phyloP scores from a whole-genome alignment of 2,329 filamentous ascomycete genomes.

The Zopfia rhizophila region DNA sequence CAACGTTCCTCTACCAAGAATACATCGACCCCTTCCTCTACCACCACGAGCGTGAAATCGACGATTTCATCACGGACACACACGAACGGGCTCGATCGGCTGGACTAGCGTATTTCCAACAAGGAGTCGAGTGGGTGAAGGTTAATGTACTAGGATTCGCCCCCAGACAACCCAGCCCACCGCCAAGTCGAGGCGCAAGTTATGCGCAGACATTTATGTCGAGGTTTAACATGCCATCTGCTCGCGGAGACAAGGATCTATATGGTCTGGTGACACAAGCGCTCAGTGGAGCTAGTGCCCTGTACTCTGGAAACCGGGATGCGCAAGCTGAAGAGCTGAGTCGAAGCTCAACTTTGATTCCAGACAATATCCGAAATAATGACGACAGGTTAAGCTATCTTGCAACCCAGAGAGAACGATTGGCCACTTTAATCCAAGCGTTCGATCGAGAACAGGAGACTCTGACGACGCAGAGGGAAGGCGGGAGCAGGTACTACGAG shows the following conservation, averaged over 20 bases:
- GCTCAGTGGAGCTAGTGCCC: constrained; percentile 69
- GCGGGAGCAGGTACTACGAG: constrained; percentile 60
- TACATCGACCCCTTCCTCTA: constrained; percentile 89
- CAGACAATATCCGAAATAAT: constrained; percentile 70
- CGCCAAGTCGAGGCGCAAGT: constrained; percentile 56
- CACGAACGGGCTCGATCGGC: constrained; percentile 82
- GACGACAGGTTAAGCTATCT: constrained; percentile 80
- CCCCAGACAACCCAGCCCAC: constrained; percentile 64
- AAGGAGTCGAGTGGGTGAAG: constrained; percentile 67
- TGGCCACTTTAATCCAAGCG: constrained; percentile 78
- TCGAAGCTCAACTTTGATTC: constrained; percentile 73
- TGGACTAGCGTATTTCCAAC: constrained; percentile 70
- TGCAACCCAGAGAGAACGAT: constrained; percentile 78
- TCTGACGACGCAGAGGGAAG: constrained; percentile 55
- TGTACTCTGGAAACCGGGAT: constrained; percentile 52
- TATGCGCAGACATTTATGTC: constrained; percentile 87
- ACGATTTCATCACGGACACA: constrained; percentile 83
- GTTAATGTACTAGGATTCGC: constrained; percentile 83
- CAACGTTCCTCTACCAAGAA: constrained; percentile 83
- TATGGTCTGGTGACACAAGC: constrained; percentile 81
- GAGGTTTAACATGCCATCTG: constrained; percentile 83
- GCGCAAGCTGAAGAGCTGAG: constrained; percentile 63
- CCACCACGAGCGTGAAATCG: constrained; percentile 88
- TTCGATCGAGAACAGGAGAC: constrained; percentile 81
- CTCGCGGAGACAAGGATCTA: constrained; percentile 74